Evolutionary conservation across 768 basidiomycete species (phyloP), one percentile per base, ranked within the genome.

Genomic region (Coprinopsis cinerea): DNA sequence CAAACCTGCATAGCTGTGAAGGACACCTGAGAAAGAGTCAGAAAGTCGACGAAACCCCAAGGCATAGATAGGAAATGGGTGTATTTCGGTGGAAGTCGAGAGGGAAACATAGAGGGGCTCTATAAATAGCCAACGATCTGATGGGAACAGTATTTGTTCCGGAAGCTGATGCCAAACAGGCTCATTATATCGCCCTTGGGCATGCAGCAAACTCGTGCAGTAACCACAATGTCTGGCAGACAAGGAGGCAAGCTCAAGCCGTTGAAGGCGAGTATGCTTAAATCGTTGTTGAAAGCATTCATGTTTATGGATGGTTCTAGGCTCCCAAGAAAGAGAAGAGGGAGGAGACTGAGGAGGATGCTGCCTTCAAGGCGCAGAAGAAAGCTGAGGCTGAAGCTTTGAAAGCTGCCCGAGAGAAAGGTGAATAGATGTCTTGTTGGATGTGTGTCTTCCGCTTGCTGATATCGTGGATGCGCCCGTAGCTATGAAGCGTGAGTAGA

Each of bases 201-300:
- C 7, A 32, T 27, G 4, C 18, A 39, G 25, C 25, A n/a, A n/a
- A 18, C 27, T 45, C 18, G n/a, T 32, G 6, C 44, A n/a, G 4
- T n/a, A 45, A 28, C 44, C 52, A 42, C 43, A 34, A 84, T 84
- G 82, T 69, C 80, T 25, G 68, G 75, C 62, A 78, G 87, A 70
- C 83, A 88, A 73, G 88, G 85, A 54, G 90, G 89, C 62, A 92
- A 92, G 69, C 61, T 84, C 47, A 92, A 92, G 77, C 90, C 90
- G 47, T 68, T 92, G 57, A 92, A 92, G 88, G 89, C 83, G 35
- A 53, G 44, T 32, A 39, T 39, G 20, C 55, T 3, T 23, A 35
- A 7, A 25, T 30, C 17, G 23, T 50, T 20, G 11, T 3, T 45
- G 50, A 23, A 32, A 23, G 40, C 47, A 46, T 28, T 14, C 24